Conservation (phyloP, 805 yeast genomes). For the Monosporozyma aerobia region DNA sequence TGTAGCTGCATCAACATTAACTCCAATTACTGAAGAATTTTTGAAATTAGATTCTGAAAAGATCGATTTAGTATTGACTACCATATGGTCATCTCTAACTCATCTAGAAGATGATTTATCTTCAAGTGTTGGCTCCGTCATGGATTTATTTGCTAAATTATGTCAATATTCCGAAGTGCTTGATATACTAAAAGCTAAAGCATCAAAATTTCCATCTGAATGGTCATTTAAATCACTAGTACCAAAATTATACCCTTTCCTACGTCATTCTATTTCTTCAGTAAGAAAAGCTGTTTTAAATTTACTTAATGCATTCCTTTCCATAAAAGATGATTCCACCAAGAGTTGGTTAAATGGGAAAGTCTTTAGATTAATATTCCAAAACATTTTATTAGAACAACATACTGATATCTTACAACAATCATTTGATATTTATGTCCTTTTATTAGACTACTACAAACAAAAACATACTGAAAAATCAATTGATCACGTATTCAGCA, state of each 20-base stretch:
- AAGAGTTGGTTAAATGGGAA: slow-evolving; percentile 73
- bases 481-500: slow-evolving; percentile 44
- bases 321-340: slow-evolving; percentile 40
- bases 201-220: slow-evolving; percentile 37
- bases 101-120: slow-evolving; percentile 85
- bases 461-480: slow-evolving; percentile 29
- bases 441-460: slow-evolving; percentile 41
- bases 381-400: slow-evolving; percentile 83
- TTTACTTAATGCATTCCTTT: slow-evolving; percentile 68
- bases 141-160: slow-evolving; percentile 83
- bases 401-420: slow-evolving; percentile 59
- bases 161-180: slow-evolving; percentile 77
- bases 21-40: slow-evolving; percentile 85
- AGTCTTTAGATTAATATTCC: slow-evolving; percentile 67
- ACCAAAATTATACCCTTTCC: slow-evolving; percentile 87
- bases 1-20: slow-evolving; percentile 85
- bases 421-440: slow-evolving; percentile 53
- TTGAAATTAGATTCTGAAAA: slow-evolving; percentile 49
- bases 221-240: slow-evolving; percentile 64
- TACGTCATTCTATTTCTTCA: slow-evolving; percentile 86
- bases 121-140: slow-evolving; percentile 90
- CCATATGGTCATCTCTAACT: slow-evolving; percentile 85
- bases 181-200: slow-evolving; percentile 56
- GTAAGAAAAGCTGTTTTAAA: slow-evolving; percentile 83
- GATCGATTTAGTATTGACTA: slow-evolving; percentile 43